These are phyloP conservation scores for Mycosphaerelloides madeirae DNA, from an alignment of 2,329 filamentous ascomycete genomes.

Conservation along the genomic window DNA sequence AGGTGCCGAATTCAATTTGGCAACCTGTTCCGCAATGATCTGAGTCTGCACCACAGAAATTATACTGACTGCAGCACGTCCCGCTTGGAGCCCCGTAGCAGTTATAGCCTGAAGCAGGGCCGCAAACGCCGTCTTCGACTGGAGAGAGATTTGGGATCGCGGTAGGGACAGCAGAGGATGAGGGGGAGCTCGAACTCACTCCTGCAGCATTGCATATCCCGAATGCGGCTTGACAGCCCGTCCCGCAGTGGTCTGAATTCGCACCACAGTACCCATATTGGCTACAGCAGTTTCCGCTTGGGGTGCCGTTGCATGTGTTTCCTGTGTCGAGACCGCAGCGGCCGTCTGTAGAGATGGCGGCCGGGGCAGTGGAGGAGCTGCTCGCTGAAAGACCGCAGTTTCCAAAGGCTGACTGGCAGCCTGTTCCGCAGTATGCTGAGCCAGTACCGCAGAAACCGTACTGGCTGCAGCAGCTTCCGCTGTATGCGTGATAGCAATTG, in stretches of 20 bases:
- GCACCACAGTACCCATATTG: conserved; percentile 24
- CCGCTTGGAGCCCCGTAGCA: background rate
- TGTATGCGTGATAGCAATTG: background rate
- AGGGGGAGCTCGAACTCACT: too few species aligned
- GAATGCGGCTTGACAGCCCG: conserved; percentile 23
- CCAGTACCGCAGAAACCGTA: conserved; percentile 23
- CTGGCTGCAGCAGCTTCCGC: conserved; percentile 18
- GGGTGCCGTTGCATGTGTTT: background rate
- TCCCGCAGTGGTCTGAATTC: conserved; percentile 19
- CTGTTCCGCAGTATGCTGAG: conserved; percentile 20
- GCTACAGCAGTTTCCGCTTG: conserved; percentile 16
- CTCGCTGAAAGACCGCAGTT: conserved; percentile 1
- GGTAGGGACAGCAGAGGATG: too few species aligned
- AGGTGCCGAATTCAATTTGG: conserved; percentile 17
- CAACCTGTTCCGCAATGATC: conserved; percentile 25
- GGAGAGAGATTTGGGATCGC: too few species aligned
- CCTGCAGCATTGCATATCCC: conserved; percentile 5
- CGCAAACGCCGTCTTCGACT: background rate
- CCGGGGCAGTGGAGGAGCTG: background rate
- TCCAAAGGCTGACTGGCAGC: conserved; percentile 22
- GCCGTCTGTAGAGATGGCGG: too few species aligned
- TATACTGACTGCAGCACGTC: conserved; percentile 21
- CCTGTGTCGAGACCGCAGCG: too few species aligned
- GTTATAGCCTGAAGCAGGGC: background rate
- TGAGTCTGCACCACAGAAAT: conserved; percentile 20